phyloP scores from a whole-genome alignment of 2,329 filamentous ascomycete species.

The Chaetomiaceae sp. region DNA sequence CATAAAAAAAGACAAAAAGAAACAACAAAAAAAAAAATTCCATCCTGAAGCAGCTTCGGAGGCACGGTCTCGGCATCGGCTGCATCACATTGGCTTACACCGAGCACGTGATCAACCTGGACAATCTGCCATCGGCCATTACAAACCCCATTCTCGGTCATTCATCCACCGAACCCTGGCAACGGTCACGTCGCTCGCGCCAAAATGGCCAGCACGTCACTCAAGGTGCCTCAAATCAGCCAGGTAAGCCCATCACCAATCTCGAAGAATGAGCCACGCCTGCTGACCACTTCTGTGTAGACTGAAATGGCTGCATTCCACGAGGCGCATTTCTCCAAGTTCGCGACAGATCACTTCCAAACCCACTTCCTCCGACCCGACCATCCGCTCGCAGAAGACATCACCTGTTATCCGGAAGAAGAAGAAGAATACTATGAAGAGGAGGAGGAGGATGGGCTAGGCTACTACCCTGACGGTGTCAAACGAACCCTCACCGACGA shows the following conservation, averaged over 20 bases:
- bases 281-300: constrained; percentile 35
- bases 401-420: constrained; percentile 25
- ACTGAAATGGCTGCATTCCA: constrained; percentile 58
- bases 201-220: constrained; percentile 23
- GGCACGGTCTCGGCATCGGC: neutral
- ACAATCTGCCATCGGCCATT: neutral
- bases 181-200: constrained; percentile 13
- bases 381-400: constrained; percentile 6
- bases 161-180: constrained; percentile 3
- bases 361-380: constrained; percentile 41
- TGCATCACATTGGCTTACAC: neutral
- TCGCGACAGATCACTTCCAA: constrained; percentile 44
- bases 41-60: neutral
- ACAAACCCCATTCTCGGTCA: neutral
- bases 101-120: constrained; percentile 17
- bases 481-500: constrained; percentile 89
- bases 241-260: neutral
- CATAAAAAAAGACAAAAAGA: neutral
- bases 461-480: constrained; percentile 80
- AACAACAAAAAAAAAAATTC: neutral
- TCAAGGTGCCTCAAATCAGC: constrained; percentile 29
- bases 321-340: constrained; percentile 53
- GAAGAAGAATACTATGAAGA: constrained; percentile 39
- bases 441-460: constrained; percentile 65
- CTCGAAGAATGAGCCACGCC: neutral